Base-by-base conservation (phyloP, 2,329 filamentous ascomycete species). In the Diplodia intermedia region DNA sequence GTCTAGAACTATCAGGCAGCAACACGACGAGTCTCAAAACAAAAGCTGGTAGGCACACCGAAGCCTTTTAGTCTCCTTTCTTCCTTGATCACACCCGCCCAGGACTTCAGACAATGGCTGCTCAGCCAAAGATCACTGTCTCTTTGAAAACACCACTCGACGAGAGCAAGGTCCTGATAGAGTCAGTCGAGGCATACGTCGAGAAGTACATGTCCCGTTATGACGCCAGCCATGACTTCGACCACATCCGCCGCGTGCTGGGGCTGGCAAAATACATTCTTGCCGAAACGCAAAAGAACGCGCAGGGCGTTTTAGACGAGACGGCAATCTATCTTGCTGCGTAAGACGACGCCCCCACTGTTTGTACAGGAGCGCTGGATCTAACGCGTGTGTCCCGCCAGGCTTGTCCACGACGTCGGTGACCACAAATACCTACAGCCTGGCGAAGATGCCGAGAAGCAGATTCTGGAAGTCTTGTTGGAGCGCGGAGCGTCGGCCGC, bases 381-480 rank as follows among this genome's bases (percentile, higher is more conserved):
- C 49, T 65, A 43, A 65, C 33, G 6, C 5, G n/a, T n/a, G 9
- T 3, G 15, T 14, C 4, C 20, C n/a, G 15, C 29, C 20, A 70
- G 69, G 1, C 84, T 94, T 4, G 85, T 94, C n/a, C 94, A 97
- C 80, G 94, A 97, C 74, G 89, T 97, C 20, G 92, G 91, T 69
- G 94, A 97, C 81, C 89, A 86, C 78, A 97, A 97, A 80, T 97
- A 97, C 78, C 70, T 78, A 68, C 70, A 75, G 67, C 82, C 85
- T 1, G 85, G 84, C 67, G 83, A 89, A 71, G 85, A 90, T 75
- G 75, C 82, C 4, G 82, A 85, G 2, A 87, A 85, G 15, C 80
- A 88, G 70, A 83, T 91, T 38, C 78, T 81, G 18, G 78, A 83
- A 33, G 77, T 90, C 7, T 84, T 93, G 1, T 70, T 83, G 15